phyloP scores from a whole-genome alignment of 192 early-diverging fungal genomes.

The Mortierella antarctica region DNA sequence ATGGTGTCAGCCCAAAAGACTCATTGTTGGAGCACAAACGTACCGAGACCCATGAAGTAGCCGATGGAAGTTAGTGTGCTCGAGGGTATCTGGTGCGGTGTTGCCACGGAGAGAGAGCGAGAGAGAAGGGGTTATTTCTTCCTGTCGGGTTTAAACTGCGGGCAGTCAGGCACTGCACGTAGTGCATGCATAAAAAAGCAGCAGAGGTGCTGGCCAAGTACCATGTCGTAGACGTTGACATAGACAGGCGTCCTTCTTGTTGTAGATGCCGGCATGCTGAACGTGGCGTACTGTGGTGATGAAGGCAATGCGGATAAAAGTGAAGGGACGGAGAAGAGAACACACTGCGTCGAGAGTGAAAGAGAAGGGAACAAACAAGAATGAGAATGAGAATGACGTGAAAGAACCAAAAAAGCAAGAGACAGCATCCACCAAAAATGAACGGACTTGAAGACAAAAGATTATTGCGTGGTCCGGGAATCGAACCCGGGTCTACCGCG shows the following conservation, averaged over 20 bases:
- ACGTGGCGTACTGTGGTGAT: background rate
- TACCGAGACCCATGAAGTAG: slow-evolving; percentile 54
- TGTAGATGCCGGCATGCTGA: slow-evolving; percentile 25
- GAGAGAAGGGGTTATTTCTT: background rate
- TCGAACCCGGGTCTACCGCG: slow-evolving; percentile 84
- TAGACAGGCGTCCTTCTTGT: slow-evolving; percentile 52
- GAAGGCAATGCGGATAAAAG: background rate
- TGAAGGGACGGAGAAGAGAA: background rate
- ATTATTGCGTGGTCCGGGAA: slow-evolving; percentile 72
- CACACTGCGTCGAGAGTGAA: background rate
- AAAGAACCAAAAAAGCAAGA: background rate
- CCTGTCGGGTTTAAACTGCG: too few species aligned
- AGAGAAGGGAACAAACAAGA: background rate
- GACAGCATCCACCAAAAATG: too few species aligned
- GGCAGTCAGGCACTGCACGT: background rate
- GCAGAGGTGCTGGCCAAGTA: slow-evolving; percentile 8
- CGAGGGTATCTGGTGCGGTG: slow-evolving; percentile 38
- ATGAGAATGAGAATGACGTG: background rate
- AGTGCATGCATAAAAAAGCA: background rate
- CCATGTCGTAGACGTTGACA: slow-evolving; percentile 61
- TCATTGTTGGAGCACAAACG: background rate
- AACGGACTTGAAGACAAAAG: too few species aligned
- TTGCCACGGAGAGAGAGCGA: background rate
- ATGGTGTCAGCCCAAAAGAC: too few species aligned
- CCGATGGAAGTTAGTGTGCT: slow-evolving; percentile 47